Percentiles rank a stretch among this genome's conserved stretches.
These are phyloP conservation scores for Metschnikowia anglica DNA, from an alignment of 805 yeast species.

Conservation along the genomic window DNA sequence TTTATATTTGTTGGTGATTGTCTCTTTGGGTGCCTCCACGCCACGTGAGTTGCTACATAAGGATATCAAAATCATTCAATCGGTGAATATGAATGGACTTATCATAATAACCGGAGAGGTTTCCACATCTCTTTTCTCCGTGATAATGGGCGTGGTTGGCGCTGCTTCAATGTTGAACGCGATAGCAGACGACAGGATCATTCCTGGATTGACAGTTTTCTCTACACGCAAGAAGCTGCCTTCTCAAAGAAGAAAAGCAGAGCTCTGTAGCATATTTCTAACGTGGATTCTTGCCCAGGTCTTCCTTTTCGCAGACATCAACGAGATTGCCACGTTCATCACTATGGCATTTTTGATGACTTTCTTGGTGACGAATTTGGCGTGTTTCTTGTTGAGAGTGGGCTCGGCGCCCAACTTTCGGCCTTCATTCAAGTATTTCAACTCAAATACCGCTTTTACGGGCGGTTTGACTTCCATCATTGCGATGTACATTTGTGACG, in stretches of 20 bases:
- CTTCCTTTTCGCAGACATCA: conserved; percentile 85
- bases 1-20: conserved; percentile 75
- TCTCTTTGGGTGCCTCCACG: conserved; percentile 74
- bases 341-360: conserved; percentile 98
- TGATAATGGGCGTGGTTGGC: conserved; percentile 93
- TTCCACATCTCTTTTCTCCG: conserved; percentile 87
- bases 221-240: conserved; percentile 40
- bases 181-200: conserved; percentile 79
- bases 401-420: conserved; percentile 98
- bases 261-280: conserved; percentile 61
- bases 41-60: conserved; percentile 74
- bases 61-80: conserved; percentile 85
- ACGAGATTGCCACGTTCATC: conserved; percentile 90
- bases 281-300: conserved; percentile 84
- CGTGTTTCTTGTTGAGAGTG: conserved; percentile 82
- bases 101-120: conserved; percentile 85
- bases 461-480: conserved; percentile 70
- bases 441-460: conserved; percentile 71
- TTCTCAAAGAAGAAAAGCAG: conserved; percentile 48
- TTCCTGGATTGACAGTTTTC: conserved; percentile 75
- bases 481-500: conserved; percentile 96
- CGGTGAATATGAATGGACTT: conserved; percentile 66
- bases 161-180: conserved; percentile 92
- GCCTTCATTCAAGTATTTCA: conserved; percentile 90
- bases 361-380: conserved; percentile 88